Base-by-base conservation (phyloP, 2,329 filamentous ascomycete genomes). In the Epichloe aotearoae region DNA sequence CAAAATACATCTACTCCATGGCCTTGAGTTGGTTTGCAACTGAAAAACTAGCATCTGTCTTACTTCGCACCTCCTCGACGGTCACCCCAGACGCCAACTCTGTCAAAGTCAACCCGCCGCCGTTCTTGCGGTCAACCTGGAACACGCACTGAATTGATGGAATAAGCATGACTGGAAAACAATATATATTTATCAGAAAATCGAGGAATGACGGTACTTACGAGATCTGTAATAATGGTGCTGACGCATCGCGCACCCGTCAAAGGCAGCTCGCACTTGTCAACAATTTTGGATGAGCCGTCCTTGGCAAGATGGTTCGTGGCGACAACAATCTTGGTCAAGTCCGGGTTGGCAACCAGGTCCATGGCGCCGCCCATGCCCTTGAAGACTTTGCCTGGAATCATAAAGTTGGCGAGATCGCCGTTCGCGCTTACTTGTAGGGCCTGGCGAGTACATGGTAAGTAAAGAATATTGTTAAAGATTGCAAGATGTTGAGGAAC, bases 351-450 rank as follows among this genome's bases (percentile, higher is more conserved):
- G 38, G 79, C 82, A 11, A 86, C 81, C 7, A 86, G 69, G 62
- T 86, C 83, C 83, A 86, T 86, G 17, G 83, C 83, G 30, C 83
- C 83, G 54, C 88, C 88, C 82, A 94, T 93, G 17, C 88, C 88
- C 74, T 93, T 93, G 68, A 89, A 82, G 11, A 88, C 80, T 67
- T 91, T 93, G 23, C 88, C 88, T 0, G 88, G 88, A 55, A 94
- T 85, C 84, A 93, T 93, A 73, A 88, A 94, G 68, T 93, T 93
- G 44, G 88, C 88, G 49, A 94, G 69, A 62, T 94, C 88, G 26
- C 88, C 88, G 2, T 77, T 73, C 0, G 86, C 86, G 56, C 80
- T 84, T 20, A 93, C 87, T 69, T 94, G 86, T 57, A 91, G 79
- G 2, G 87, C 84, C 64, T 58, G 34, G 30, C 5, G 7, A 8